Evolutionary conservation across 106 monocot genomes (phyloP).

Genomic region (Gastrodia elata): DNA sequence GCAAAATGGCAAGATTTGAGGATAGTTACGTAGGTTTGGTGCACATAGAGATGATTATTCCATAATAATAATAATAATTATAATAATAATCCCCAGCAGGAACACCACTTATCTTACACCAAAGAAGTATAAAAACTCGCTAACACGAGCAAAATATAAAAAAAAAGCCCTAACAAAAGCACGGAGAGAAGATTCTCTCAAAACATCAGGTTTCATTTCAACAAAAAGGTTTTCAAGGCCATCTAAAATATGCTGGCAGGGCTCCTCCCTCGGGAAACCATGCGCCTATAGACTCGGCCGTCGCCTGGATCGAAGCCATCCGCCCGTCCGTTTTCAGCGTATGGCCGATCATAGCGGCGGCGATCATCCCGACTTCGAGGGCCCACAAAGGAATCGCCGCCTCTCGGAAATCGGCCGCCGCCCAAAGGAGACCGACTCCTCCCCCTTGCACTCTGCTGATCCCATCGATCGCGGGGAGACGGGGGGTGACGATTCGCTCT

Average conservation of each 20-base stretch:
- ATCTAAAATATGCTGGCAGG: neutral
- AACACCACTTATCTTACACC: neutral
- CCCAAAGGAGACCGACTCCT: slow-evolving; percentile 54
- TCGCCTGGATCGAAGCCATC: slow-evolving; percentile 11
- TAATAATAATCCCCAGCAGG: too few species aligned
- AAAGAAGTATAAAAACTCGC: too few species aligned
- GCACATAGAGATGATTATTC: too few species aligned
- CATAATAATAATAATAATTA: too few species aligned
- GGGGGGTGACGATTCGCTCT: slow-evolving; percentile 21
- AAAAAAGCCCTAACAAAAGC: too few species aligned
- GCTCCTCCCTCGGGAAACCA: neutral
- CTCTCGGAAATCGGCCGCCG: slow-evolving; percentile 6
- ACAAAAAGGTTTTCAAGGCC: neutral
- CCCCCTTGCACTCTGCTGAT: slow-evolving; percentile 19
- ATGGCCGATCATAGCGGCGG: slow-evolving; percentile 14
- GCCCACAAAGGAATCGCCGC: slow-evolving; percentile 24
- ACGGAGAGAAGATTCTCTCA: neutral
- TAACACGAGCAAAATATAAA: too few species aligned
- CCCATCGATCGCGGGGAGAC: slow-evolving; percentile 29
- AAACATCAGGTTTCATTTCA: neutral
- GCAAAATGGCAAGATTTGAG: too few species aligned
- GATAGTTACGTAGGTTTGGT: too few species aligned
- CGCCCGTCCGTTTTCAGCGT: slow-evolving; percentile 10
- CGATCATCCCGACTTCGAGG: slow-evolving; percentile 31
- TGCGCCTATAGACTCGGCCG: slow-evolving; percentile 23